Base-by-base conservation (phyloP, 2,329 filamentous ascomycete genomes). In the Cladophialophora bantiana region DNA sequence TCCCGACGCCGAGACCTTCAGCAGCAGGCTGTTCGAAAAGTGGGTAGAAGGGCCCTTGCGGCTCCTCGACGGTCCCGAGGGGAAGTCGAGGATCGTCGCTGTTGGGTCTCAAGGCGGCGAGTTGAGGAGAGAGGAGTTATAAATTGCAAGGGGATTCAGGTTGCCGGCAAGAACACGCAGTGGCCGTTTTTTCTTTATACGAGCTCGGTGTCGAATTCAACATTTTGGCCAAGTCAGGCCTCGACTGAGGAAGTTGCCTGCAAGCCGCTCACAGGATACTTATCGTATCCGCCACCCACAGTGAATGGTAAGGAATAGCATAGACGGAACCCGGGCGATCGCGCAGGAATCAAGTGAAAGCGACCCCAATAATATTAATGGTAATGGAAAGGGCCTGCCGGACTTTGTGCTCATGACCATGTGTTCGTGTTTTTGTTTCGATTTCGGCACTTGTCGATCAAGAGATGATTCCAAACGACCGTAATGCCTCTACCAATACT, bases 71-170 rank as follows among this genome's bases (percentile, higher is more conserved):
- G 56, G 62, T 6, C 55, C 36, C 18, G 62, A 64, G 50, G 45
- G 45, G 18, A 40, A 42, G 55, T 18, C 26, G 31, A 50, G 56
- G 55, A 64, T 64, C 34, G 50, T 64, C 31, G 62, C 62, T 18
- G 54, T 64, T 4, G 62, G 62, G 38, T 59, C 52, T 15, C 54
- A 58, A 9, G 13, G 59, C 12, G 56, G 54, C 13, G 62, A 53
- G 55, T 59, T 53, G 52, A 59, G 52, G 31, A 64, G 62, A 38
- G 56, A 59, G 55, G 62, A 64, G 59, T 31, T 61, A n/a, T 50
- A 26, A 26, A 26, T 2, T 3, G 2, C 26, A 26, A 26, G 26
- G 26, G 26, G 26, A 56, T 56, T 26, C 26, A 26, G 26, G 26
- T 1, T 42, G 40, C 12, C 36, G 12, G 13, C 36, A 40, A 4